phyloP scores from a whole-genome alignment of 371 early-diverging fungal genomes.

The Vavraia culicis region DNA sequence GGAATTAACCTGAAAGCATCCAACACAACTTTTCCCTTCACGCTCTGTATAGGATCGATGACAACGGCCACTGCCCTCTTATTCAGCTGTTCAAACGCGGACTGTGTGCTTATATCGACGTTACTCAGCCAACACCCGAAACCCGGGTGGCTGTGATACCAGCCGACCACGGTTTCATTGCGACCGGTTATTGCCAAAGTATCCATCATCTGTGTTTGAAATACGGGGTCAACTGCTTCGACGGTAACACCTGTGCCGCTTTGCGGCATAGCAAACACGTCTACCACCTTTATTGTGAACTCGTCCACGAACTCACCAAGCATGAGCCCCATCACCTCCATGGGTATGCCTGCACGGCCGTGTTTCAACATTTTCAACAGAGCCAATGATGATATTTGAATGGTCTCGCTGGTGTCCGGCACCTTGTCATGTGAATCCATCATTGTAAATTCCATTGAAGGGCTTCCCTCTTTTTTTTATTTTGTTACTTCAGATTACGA shows the following conservation, averaged over 20 bases:
- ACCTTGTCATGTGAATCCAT: too few relatives aligned
- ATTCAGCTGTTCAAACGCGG: constrained; percentile 57
- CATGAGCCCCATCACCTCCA: constrained; percentile 99
- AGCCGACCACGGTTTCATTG: constrained; percentile 97
- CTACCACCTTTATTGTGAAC: constrained; percentile 93
- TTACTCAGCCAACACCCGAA: constrained; percentile 99
- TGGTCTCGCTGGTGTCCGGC: constrained; percentile 89
- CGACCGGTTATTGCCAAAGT: constrained; percentile 93
- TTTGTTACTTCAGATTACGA: too few relatives aligned
- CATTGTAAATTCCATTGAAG: too few relatives aligned
- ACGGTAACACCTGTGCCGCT: constrained; percentile 96
- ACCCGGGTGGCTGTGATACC: constrained; percentile 99
- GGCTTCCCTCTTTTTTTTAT: too few relatives aligned
- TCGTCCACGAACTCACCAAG: constrained; percentile 98
- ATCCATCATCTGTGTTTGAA: constrained; percentile 98
- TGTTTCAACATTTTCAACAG: constrained; percentile 65
- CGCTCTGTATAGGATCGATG: constrained; percentile 97
- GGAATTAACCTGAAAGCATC: constrained; percentile 95
- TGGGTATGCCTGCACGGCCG: constrained; percentile 95
- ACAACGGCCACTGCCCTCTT: constrained; percentile 94
- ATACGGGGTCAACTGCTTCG: constrained; percentile 96
- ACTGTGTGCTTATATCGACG: constrained; percentile 92
- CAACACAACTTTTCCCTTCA: constrained; percentile 98
- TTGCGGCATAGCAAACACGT: constrained; percentile 99
- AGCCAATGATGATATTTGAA: constrained; percentile 93